These are phyloP conservation scores for Cydonia oblonga DNA, from an alignment of 331 rosid genomes.

Conservation along the genomic window DNA sequence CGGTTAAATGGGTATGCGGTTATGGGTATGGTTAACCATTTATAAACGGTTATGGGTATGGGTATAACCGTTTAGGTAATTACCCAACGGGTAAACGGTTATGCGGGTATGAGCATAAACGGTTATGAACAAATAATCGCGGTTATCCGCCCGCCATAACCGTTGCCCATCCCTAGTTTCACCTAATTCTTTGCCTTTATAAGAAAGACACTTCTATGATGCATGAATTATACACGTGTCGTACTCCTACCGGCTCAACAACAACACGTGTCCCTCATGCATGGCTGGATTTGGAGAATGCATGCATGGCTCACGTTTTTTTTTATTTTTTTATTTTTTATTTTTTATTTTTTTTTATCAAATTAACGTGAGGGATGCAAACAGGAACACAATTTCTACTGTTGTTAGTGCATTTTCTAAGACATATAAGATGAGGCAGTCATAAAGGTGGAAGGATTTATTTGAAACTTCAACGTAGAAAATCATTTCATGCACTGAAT, in stretches of 20 bases:
- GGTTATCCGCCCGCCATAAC: no score
- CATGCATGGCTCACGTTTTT: background rate
- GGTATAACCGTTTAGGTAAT: no score
- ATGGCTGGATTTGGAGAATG: background rate
- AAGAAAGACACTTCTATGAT: background rate
- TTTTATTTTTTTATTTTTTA: no score
- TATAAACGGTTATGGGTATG: no score
- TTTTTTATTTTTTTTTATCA: no score
- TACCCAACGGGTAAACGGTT: no score
- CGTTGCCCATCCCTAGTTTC: no score
- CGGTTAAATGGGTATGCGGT: no score
- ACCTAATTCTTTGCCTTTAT: no score
- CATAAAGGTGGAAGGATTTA: background rate
- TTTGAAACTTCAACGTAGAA: background rate
- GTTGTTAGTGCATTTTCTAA: background rate
- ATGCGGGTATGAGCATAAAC: no score
- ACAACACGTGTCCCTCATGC: background rate
- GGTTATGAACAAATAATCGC: no score
- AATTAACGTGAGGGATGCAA: background rate
- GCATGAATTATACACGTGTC: background rate
- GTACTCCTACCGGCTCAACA: background rate
- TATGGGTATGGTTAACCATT: no score
- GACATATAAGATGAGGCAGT: background rate
- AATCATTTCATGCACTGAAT: background rate
- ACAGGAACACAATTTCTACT: background rate